A percentile compares a stretch with the other conserved stretches of the same genome.
These are phyloP conservation scores for Labyrinthula sp. DNA, from an alignment of 352 stramenopile species.

Conservation along the genomic window DNA sequence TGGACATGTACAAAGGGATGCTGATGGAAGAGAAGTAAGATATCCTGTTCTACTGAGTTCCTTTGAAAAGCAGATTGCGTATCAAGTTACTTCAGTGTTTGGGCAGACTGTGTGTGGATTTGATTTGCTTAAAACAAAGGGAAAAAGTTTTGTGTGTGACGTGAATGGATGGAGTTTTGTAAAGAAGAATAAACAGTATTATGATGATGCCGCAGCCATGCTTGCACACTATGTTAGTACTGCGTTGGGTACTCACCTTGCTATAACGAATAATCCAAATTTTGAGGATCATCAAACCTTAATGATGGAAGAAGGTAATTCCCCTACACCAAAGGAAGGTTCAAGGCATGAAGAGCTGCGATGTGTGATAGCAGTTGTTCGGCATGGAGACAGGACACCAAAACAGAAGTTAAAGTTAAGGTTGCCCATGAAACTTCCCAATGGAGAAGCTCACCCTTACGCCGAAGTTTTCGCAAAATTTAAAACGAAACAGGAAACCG, in stretches of 20 bases:
- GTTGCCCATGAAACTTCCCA: conserved; percentile 28
- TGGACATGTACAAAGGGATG: conserved; percentile 84
- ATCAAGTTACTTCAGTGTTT: conserved; percentile 75
- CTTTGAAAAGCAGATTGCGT: conserved; percentile 91
- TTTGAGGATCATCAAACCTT: neutral
- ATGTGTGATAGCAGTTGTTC: conserved; percentile 91
- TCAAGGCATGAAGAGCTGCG: conserved; percentile 80
- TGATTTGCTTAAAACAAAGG: conserved; percentile 70
- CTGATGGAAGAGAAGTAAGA: conserved; percentile 86
- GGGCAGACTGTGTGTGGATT: conserved; percentile 97
- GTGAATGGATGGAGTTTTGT: conserved; percentile 99
- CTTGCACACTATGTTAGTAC: conserved; percentile 42
- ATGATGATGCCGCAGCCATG: conserved; percentile 87
- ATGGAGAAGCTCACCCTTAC: neutral
- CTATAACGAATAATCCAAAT: neutral
- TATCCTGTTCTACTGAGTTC: conserved; percentile 96
- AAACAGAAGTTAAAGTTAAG: conserved; percentile 97
- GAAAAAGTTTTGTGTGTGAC: conserved; percentile 88
- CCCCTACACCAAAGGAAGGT: conserved; percentile 1
- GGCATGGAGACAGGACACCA: conserved; percentile 91
- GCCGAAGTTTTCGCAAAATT: conserved; percentile 33
- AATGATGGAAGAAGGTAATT: neutral
- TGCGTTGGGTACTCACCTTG: conserved; percentile 6
- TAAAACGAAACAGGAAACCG: no score
- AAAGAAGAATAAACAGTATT: conserved; percentile 98